Percentiles rank a stretch among this genome's conserved stretches.
phyloP scores from a whole-genome alignment of 2,329 filamentous ascomycete species.

The Microcyclospora pomicola region DNA sequence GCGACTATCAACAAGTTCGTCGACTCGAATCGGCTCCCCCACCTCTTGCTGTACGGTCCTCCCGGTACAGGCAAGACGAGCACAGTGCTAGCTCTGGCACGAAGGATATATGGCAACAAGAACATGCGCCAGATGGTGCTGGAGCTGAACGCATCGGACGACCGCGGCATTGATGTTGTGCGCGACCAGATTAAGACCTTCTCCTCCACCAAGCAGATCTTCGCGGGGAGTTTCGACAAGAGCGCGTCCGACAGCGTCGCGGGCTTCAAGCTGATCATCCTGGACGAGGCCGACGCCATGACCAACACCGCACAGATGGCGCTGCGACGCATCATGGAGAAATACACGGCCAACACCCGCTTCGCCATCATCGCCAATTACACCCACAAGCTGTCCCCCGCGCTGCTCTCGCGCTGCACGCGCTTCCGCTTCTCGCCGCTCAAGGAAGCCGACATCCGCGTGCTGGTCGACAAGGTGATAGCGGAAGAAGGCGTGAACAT shows the following conservation, averaged over 20 bases:
- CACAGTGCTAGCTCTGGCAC: slow-evolving; percentile 81
- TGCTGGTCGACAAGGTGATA: slow-evolving; percentile 78
- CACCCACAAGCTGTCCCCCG: slow-evolving; percentile 91
- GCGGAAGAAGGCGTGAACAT: slow-evolving; percentile 79
- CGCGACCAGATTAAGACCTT: slow-evolving; percentile 99
- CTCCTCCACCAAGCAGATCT: slow-evolving; percentile 95
- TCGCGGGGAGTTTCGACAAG: slow-evolving; percentile 37
- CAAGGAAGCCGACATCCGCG: slow-evolving; percentile 73
- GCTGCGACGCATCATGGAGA: slow-evolving; percentile 92
- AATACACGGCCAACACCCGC: slow-evolving; percentile 92
- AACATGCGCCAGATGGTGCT: slow-evolving; percentile 98
- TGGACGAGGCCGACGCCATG: slow-evolving; percentile 99
- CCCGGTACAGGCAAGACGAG: slow-evolving; percentile 97
- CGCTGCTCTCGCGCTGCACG: slow-evolving; percentile 83
- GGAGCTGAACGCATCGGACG: slow-evolving; percentile 93
- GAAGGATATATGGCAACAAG: slow-evolving; percentile 78
- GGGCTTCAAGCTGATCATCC: slow-evolving; percentile 85
- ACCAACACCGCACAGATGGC: slow-evolving; percentile 99
- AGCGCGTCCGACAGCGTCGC: slow-evolving; percentile 38
- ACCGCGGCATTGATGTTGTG: slow-evolving; percentile 94
- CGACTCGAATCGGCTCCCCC: slow-evolving; percentile 82
- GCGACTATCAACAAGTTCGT: slow-evolving; percentile 97
- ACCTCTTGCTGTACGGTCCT: slow-evolving; percentile 91
- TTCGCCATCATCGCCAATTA: slow-evolving; percentile 99
- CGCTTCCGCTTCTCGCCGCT: slow-evolving; percentile 89